phyloP scores from a whole-genome alignment of 140 eudicot genomes.

The Cichorium intybus region DNA sequence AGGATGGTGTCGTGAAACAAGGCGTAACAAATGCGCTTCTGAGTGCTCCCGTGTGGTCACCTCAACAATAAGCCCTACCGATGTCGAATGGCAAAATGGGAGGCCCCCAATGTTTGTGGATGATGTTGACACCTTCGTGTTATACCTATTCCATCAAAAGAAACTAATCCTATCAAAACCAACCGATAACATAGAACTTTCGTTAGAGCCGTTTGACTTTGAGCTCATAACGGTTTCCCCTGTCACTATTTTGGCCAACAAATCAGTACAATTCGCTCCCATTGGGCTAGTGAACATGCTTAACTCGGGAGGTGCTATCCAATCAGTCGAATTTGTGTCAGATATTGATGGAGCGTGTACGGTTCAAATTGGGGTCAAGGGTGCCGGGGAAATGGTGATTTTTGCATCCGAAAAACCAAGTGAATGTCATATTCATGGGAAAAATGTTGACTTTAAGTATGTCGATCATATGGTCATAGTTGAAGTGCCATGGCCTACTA shows the following conservation, averaged over 20 bases:
- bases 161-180: conserved; percentile 51
- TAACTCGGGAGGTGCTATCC: conserved; percentile 76
- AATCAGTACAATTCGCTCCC: conserved; percentile 62
- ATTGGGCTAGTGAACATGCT: conserved; percentile 91
- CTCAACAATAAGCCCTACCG: conserved; percentile 43
- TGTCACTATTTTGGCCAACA: conserved; percentile 28
- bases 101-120: conserved; percentile 35
- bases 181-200: conserved; percentile 33
- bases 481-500: conserved; percentile 63
- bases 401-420: conserved; percentile 63
- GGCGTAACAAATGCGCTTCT: conserved; percentile 56
- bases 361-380: conserved; percentile 54
- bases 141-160: conserved; percentile 55
- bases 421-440: conserved; percentile 43
- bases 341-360: conserved; percentile 16
- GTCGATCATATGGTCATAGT: conserved; percentile 51
- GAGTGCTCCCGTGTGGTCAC: conserved; percentile 53
- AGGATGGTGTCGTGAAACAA: conserved; percentile 67
- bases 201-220: conserved; percentile 65
- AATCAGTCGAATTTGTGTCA: conserved; percentile 24
- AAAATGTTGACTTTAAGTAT: conserved; percentile 46
- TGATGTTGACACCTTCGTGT: conserved; percentile 39
- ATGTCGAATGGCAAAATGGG: conserved; percentile 71
- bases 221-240: conserved; percentile 78
- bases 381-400: conserved; percentile 75